Base-by-base conservation (phyloP, 805 yeast species). In the Monosporozyma solicola region DNA sequence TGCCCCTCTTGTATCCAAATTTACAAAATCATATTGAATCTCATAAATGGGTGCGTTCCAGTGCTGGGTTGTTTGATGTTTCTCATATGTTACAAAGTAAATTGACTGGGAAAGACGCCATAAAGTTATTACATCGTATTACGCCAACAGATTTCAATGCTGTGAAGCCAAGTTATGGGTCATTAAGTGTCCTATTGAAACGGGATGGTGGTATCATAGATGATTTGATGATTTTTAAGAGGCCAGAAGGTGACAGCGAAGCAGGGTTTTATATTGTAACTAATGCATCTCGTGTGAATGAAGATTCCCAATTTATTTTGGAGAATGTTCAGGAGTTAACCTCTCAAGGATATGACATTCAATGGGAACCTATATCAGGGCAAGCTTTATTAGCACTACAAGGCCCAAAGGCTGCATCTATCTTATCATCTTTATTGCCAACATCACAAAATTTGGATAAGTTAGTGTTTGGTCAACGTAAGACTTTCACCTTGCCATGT, bases 21-120 rank as follows among this genome's bases (percentile, higher is more conserved):
- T 83, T 77, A n/a, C 96, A 87, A 70, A 71, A 87, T 1, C 98
- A 92, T 68, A 82, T 89, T 43, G 95, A 90, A 56, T 90, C 97
- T 0, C 99, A 94, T 72, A 79, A 85, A 51, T 94, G 98, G 98
- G 95, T 92, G 0, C 80, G 99, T 68, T 64, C 74, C 22, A 80
- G 87, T 56, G 90, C 91, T 39, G 99, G 99, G 6, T 74, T 94
- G 50, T 94, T 94, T 63, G 99, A 94, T 67, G 99, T 94, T 50
- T 87, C 96, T 52, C 99, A 94, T 70, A 94, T 94, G 99, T 78
- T 92, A 50, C 99, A 94, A 73, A 97, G 95, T 68, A 78, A 74
- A 45, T 68, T 94, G 55, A 65, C 69, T 2, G 99, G 99, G 15
- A 70, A 78, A 1, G 85, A 80, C 43, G 80, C 95, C 1, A 72